Evolutionary conservation across 2,329 filamentous ascomycete species (phyloP).

Genomic region (Colletotrichum sp.): DNA sequence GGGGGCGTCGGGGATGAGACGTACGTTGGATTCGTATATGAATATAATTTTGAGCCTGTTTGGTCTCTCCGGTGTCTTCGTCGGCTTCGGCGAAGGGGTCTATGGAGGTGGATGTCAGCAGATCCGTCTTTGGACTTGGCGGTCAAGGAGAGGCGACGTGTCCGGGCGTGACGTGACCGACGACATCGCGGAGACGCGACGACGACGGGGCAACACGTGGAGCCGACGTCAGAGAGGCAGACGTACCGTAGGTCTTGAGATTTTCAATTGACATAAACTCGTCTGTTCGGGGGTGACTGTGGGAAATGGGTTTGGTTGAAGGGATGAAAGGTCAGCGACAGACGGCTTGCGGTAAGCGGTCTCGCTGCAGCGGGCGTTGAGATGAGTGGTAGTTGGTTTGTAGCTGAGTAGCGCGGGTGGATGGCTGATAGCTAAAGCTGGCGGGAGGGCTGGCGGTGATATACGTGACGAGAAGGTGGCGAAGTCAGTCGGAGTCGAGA

Average conservation of each 20-base stretch:
- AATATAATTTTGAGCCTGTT: slow-evolving; percentile 97
- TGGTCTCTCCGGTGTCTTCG: slow-evolving; percentile 96
- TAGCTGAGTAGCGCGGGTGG: not conserved
- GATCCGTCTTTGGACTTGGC: not conserved
- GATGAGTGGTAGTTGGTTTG: not conserved
- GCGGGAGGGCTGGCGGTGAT: not conserved
- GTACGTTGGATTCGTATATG: slow-evolving; percentile 99
- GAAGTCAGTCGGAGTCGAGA: slow-evolving; percentile 15
- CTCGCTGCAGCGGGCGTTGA: slow-evolving; percentile 43
- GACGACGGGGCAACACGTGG: too few relatives aligned
- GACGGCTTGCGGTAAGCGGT: slow-evolving; percentile 49
- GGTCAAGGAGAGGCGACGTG: slow-evolving; percentile 10
- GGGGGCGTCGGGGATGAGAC: slow-evolving; percentile 38
- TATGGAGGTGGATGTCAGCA: slow-evolving; percentile 45
- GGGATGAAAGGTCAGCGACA: slow-evolving; percentile 51
- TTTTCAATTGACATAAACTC: slow-evolving; percentile 99
- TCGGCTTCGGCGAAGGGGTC: slow-evolving; percentile 99
- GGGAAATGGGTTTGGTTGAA: slow-evolving; percentile 57
- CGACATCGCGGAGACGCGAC: not conserved
- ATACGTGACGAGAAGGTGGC: slow-evolving; percentile 13
- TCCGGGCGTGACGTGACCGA: not conserved
- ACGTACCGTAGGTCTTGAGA: slow-evolving; percentile 92
- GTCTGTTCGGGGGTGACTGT: slow-evolving; percentile 67
- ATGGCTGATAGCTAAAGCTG: not conserved
- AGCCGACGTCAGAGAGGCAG: not conserved